phyloP scores from a whole-genome alignment of 768 basidiomycete species.

The Strobilomyces echinocephalus region DNA sequence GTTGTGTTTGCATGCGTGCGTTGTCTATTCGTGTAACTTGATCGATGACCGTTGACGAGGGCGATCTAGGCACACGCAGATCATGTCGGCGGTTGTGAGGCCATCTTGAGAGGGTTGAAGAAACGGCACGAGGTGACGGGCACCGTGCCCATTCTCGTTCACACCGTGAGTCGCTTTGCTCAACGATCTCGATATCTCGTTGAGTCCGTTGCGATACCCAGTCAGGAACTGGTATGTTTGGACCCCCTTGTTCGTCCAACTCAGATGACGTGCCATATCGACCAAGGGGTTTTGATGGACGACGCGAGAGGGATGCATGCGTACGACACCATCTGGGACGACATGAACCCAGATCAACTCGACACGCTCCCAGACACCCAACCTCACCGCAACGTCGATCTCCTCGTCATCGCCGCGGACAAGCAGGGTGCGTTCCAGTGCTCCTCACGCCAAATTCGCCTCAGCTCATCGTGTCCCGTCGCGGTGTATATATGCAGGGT shows the following conservation, averaged over 20 bases:
- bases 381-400: slow-evolving; percentile 45
- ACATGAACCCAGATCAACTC: slow-evolving; percentile 43
- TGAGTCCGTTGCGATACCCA: slow-evolving; percentile 11
- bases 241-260: background rate
- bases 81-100: slow-evolving; percentile 37
- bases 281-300: slow-evolving; percentile 39
- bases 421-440: slow-evolving; percentile 7
- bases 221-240: slow-evolving; percentile 45
- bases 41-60: background rate
- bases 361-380: slow-evolving; percentile 40
- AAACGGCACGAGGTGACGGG: slow-evolving; percentile 39
- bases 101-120: slow-evolving; percentile 49
- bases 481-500: background rate
- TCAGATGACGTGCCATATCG: background rate
- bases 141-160: slow-evolving; percentile 44
- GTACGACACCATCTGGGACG: slow-evolving; percentile 42
- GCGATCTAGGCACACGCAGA: slow-evolving; percentile 40
- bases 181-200: too few species aligned
- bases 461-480: background rate
- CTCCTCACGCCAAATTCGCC: background rate
- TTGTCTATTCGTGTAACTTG: background rate
- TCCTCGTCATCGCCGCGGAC: slow-evolving; percentile 42
- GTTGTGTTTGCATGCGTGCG: slow-evolving; percentile 39
- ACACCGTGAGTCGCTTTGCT: slow-evolving; percentile 44
- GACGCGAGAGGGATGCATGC: slow-evolving; percentile 37